Evolutionary conservation across 805 yeast species (phyloP), one percentile per base, ranked within the genome.

Genomic region (Ogataea ganodermae): DNA sequence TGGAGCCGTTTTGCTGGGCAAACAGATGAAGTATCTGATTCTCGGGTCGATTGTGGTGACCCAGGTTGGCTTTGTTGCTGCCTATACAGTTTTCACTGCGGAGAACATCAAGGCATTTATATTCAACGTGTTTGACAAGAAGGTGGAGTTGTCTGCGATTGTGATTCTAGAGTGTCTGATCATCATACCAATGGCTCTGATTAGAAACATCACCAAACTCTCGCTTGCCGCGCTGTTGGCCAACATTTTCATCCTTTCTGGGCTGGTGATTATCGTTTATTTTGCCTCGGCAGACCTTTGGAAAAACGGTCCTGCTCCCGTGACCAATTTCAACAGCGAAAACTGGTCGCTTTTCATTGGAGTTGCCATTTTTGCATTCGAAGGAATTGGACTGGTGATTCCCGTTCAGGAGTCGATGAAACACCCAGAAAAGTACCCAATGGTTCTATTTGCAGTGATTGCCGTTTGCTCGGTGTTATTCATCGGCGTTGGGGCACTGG

Each of bases 341-440:
- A 74, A 74, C 42, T 86, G 88, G 74, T 80, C 92, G 0, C 66
- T 87, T 40, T 86, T 86, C 59, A 81, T 86, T 42, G 95, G 95
- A 7, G 88, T 87, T 6, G 91, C 92, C 2, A 86, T 87, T 24
- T 87, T 87, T 70, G 89, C 94, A n/a, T 87, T 86, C 61, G 95
- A 87, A 68, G 95, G 95, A 1, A 86, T 87, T 48, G 94, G 95
- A 0, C 70, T 87, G 39, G 84, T 87, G 42, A 83, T 87, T 20
- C 95, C 95, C 0, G 84, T 87, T 44, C 89, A 86, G 59, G 88
- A 86, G 56, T 84, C 94, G 1, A 87, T 87, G 94, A 76, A 73
- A 42, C 68, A 84, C 55, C 94, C 94, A 1, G 81, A 81, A 51
- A 76, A 84, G 52, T 87, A 84, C 60, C 90, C 92, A 14, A 62